A percentile compares a stretch with the other conserved stretches of the same genome.
These are phyloP conservation scores for Auriscalpium vulgare DNA, from an alignment of 768 basidiomycete species.

Conservation along the genomic window DNA sequence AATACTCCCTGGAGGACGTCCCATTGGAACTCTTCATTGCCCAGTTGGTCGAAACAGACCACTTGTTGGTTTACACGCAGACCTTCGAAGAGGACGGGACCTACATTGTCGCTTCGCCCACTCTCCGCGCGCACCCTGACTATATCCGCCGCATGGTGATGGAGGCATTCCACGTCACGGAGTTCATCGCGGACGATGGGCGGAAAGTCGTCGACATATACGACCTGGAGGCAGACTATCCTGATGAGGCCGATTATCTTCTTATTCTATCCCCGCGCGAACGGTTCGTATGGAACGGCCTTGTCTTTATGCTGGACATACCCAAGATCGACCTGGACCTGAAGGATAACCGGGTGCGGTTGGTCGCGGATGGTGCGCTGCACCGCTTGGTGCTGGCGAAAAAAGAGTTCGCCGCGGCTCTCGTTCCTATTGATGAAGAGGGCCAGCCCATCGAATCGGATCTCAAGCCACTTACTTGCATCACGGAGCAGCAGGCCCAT, in stretches of 20 bases:
- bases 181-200: constrained; percentile 46
- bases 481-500: constrained; percentile 83
- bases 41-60: constrained; percentile 73
- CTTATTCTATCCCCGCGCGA: constrained; percentile 79
- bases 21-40: constrained; percentile 75
- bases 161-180: constrained; percentile 78
- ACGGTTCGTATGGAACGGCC: constrained; percentile 88
- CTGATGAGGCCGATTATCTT: constrained; percentile 66
- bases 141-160: constrained; percentile 72
- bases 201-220: constrained; percentile 34
- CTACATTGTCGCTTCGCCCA: constrained; percentile 79
- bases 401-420: constrained; percentile 60
- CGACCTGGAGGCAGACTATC: constrained; percentile 46
- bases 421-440: constrained; percentile 57
- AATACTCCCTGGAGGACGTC: constrained; percentile 77
- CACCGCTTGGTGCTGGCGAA: constrained; percentile 70
- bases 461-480: constrained; percentile 31
- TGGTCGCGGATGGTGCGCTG: constrained; percentile 86
- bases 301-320: constrained; percentile 70
- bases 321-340: constrained; percentile 74
- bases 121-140: constrained; percentile 69
- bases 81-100: constrained; percentile 82
- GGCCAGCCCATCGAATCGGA: constrained; percentile 39
- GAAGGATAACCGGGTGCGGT: constrained; percentile 81
- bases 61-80: constrained; percentile 90